Evolutionary conservation across 2,329 filamentous ascomycete genomes (phyloP).

Genomic region (Aspergillus sp.): DNA sequence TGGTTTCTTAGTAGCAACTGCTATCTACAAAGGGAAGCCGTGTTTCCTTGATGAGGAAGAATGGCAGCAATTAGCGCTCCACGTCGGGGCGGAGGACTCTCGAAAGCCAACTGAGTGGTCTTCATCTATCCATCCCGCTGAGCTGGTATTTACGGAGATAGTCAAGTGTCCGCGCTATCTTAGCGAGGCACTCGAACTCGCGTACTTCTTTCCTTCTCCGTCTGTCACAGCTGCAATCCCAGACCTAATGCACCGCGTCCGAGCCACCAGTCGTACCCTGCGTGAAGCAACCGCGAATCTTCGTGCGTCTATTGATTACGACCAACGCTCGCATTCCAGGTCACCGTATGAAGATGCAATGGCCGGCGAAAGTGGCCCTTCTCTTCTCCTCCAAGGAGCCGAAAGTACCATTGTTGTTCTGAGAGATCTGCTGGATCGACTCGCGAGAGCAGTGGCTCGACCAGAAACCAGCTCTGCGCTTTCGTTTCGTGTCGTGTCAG

Average conservation of each 20-base stretch:
- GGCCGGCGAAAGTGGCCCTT: constrained; percentile 14
- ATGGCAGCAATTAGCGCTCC: constrained; percentile 31
- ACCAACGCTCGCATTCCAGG: neutral
- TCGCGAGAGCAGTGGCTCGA: constrained; percentile 7
- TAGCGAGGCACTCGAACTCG: constrained; percentile 18
- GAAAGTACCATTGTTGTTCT: constrained; percentile 24
- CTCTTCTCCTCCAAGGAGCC: constrained; percentile 26
- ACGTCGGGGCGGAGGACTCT: constrained; percentile 26
- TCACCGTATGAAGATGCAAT: neutral
- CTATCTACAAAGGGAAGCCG: constrained; percentile 31
- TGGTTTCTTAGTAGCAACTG: constrained; percentile 37
- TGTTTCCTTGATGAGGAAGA: constrained; percentile 38
- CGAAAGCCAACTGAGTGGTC: constrained; percentile 6
- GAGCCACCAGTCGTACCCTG: neutral
- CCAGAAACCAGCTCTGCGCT: constrained; percentile 14
- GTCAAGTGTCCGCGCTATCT: constrained; percentile 30
- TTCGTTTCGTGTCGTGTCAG: constrained; percentile 28
- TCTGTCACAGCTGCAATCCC: constrained; percentile 5
- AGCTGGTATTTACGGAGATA: constrained; percentile 27
- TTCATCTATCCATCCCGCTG: constrained; percentile 3
- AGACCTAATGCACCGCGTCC: constrained; percentile 1
- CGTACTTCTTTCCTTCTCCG: neutral
- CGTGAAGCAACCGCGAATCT: neutral
- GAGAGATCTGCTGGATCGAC: constrained; percentile 17
- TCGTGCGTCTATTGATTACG: neutral